Evolutionary conservation across 176 grass and related monocot genomes (phyloP).

Genomic region (Musa itinerans): DNA sequence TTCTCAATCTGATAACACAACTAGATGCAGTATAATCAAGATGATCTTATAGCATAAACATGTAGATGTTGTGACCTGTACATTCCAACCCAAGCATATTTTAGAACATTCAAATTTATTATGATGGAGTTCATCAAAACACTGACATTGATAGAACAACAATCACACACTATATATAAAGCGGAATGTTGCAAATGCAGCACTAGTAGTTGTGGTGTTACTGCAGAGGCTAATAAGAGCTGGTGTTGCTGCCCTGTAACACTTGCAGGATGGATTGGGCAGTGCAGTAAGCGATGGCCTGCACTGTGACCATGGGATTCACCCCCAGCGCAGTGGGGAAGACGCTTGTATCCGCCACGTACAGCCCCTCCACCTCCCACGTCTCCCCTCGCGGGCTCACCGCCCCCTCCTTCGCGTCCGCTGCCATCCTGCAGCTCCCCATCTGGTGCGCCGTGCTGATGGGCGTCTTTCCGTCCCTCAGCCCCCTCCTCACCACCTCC

Average conservation of each 20-base stretch:
- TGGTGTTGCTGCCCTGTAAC: background rate
- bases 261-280: background rate
- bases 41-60: no score
- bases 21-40: no score
- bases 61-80: no score
- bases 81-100: no score
- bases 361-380: slow-evolving; percentile 25
- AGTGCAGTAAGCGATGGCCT: slow-evolving; percentile 26
- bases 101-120: no score
- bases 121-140: no score
- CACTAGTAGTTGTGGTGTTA: no score
- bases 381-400: slow-evolving; percentile 17
- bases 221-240: background rate
- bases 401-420: background rate
- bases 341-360: slow-evolving; percentile 20
- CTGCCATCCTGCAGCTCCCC: slow-evolving; percentile 27
- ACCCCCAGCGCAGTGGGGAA: slow-evolving; percentile 25
- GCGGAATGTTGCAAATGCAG: no score
- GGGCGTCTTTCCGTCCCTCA: background rate
- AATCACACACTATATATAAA: no score
- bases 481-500: background rate
- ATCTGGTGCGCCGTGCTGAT: slow-evolving; percentile 23
- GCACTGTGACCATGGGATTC: slow-evolving; percentile 26
- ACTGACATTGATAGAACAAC: no score
- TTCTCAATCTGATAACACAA: no score